Evolutionary conservation across 305 asterid species (phyloP), one percentile per base, ranked within the genome.

Genomic region (Salvia sclarea): DNA sequence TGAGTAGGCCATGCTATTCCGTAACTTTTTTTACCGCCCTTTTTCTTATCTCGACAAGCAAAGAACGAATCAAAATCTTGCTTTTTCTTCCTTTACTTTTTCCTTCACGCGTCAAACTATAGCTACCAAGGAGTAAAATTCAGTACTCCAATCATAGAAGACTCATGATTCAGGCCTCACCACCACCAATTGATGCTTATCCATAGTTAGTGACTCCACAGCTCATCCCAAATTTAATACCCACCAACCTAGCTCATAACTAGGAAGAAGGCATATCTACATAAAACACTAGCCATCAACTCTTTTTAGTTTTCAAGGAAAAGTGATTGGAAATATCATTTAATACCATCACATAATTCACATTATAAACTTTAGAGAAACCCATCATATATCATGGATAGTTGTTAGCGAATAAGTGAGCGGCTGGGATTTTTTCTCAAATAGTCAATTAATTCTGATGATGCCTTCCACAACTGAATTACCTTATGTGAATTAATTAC

Each of bases 201-300:
- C 4, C 50, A 41, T 8, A n/a, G 12, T 17, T 13, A 11, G 48
- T 16, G 6, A 53, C 48, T 24, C 64, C 63, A 49, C 37, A 43
- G 11, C 38, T 24, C 48, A 57, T 31, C 40, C 52, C 59, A 38
- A 31, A 45, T 44, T 18, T 18, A 44, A 56, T 30, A 6, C n/a
- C 50, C 71, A 45, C 56, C 31, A 43, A 21, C 20, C 22, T 30
- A 38, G 45, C 25, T 10, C 9, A 41, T 68, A 21, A 44, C 67
- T 68, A 14, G 57, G 38, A 72, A 10, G 37, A 68, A 33, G 11
- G 71, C 41, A 49, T 33, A 18, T 63, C 40, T 3, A 44, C 52
- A 22, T 12, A 33, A 18, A 54, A 31, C 0, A 7, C 25, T 41
- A 61, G 37, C 54, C 35, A 13, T 22, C 7, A 1, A 8, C 11